Base-by-base conservation (phyloP, 805 yeast genomes). In the Suhomyces tanzawaensis region DNA sequence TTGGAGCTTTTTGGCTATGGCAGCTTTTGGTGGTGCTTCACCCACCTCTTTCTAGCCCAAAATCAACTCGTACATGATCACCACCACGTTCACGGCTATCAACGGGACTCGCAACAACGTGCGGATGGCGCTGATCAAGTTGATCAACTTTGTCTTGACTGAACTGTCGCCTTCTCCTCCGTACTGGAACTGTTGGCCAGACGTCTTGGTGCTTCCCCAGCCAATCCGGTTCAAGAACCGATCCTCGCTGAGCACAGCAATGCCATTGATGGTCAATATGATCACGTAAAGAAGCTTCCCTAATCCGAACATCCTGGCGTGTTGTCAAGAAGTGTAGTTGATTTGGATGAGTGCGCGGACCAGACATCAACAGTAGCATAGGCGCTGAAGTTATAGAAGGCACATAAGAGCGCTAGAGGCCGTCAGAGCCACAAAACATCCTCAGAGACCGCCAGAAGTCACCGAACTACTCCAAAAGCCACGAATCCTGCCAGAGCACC, bases 221-320 rank as follows among this genome's bases (percentile, higher is more conserved):
- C 66, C 71, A 24, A 55, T 76, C 62, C 95, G 69, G 51, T 81
- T 80, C 42, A 85, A 66, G 52, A 85, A 85, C 41, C 95, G 66
- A 52, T 85, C 93, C 51, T 85, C 95, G 55, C 84, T 83, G 36
- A 85, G 71, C 24, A 85, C 82, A 0, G 93, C 93, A 19, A 85
- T 75, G 0, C 91, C 78, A 57, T 85, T 85, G 33, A 84, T 74
- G 40, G 84, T 62, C 26, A 85, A 67, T n/a, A 78, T 58, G 17
- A 71, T 61, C 39, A 76, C 78, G 50, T 79, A 79, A 39, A 79
- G 67, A 22, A 79, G 61, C 53, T 71, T 77, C 8, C 84, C 83
- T 29, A 79, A 60, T 13, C 85, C 84, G 60, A 79, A 79, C 81
- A 79, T 69, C n/a, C 14, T 25, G 36, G 12, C n/a, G n/a, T 7